phyloP scores from a whole-genome alignment of 225 moss, liverwort and hornwort genomes.

The Thuidium tamariscinum region DNA sequence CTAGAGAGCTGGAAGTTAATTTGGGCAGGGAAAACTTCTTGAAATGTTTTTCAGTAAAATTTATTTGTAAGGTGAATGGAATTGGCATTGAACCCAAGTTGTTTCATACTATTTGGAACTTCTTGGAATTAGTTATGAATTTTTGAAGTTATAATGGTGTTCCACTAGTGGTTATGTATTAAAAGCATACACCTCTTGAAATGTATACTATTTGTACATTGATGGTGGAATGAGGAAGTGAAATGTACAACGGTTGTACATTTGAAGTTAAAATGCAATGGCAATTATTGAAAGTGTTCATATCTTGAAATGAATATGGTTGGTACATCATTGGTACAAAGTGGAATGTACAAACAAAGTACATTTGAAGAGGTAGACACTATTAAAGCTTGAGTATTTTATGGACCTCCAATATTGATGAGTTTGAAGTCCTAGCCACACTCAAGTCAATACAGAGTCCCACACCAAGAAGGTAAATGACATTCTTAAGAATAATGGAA shows the following conservation, averaged over 20 bases:
- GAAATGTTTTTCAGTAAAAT: background rate
- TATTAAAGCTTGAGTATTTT: no score
- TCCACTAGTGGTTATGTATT: rapidly evolving
- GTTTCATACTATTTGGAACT: background rate
- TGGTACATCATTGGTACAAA: no score
- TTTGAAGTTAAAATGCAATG: no score
- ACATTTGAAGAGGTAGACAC: no score
- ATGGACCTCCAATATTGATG: background rate
- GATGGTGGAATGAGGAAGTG: background rate
- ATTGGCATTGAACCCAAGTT: background rate
- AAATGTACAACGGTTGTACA: background rate
- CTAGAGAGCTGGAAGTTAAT: background rate
- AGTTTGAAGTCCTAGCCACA: background rate
- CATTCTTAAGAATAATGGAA: background rate
- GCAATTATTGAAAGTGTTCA: no score
- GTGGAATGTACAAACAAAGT: no score
- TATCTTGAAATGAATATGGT: no score
- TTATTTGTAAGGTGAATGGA: rapidly evolving
- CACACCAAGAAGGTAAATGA: background rate
- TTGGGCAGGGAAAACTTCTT: background rate
- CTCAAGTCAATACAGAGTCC: rapidly evolving
- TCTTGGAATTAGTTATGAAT: background rate
- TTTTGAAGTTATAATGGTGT: background rate
- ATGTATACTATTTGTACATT: background rate
- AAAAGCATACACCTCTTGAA: background rate